Base-by-base conservation (phyloP, 305 asterid species). In the Coffea humblotiana region DNA sequence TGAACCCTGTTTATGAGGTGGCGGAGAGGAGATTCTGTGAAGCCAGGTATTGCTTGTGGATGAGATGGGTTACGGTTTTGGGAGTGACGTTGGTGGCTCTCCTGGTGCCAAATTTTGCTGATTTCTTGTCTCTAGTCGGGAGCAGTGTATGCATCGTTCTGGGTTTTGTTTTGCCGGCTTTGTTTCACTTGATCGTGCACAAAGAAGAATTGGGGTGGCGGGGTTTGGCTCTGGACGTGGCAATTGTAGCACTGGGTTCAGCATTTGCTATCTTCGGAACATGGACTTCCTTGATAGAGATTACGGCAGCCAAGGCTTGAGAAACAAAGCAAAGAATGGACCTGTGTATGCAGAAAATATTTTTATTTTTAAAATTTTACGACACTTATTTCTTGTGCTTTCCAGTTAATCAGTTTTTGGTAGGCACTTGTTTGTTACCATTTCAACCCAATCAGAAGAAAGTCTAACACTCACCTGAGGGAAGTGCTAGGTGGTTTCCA, bases 1-100 rank as follows among this genome's bases (percentile, higher is more conserved):
- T 87, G 90, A 87, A 81, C 74, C 90, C 88, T 8, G 90, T 85
- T 71, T 85, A 79, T 71, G 90, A 87, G 72, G 87, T 85, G 74
- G 64, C 85, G 70, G 90, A 85, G 72, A 47, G 51, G 51, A 47
- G 51, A 47, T 47, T 47, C 12, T 47, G 78, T 61, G 89, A 85
- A 49, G 90, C 75, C 21, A 83, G 86, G 51, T 85, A 85, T 63
- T 76, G 84, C 63, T 27, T 87, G 76, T 85, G 88, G 88, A 48
- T 87, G 58, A 79, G 88, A 72, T 85, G 88, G 88, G 72, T 27
- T 15, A 71, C 78, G 79, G 87, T 87, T 77, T 77, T 87, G 74
- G 71, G 32, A 29, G 87, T 87, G 72, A 67, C 75, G 71, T 80
- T 80, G 65, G 87, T 82, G 68, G 86, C 89, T 45, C 68, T 87